A percentile compares a stretch with the other conserved stretches of the same genome.
Evolutionary conservation across 2,329 filamentous ascomycete species (phyloP).

Genomic region (Diaporthe velutina): DNA sequence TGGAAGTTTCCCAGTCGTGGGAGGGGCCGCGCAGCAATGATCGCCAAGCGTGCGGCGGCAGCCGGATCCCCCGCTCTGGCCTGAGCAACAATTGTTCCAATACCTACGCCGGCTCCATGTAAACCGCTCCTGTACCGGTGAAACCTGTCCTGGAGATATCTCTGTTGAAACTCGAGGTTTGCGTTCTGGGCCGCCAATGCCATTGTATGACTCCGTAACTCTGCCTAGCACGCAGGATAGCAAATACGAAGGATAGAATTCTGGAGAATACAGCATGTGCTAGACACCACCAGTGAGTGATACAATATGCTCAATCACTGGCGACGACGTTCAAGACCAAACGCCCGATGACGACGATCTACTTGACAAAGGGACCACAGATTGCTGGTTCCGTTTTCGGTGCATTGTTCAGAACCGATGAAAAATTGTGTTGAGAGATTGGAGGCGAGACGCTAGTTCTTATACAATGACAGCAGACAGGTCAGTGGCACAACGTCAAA

Average conservation of each 20-base stretch:
- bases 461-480: too few species aligned
- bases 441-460: too few species aligned
- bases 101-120: fast-evolving
- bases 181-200: neutral
- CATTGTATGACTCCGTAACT: neutral
- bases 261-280: fast-evolving
- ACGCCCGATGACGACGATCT: neutral
- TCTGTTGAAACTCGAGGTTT: neutral
- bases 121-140: neutral
- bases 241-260: neutral
- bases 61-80: neutral
- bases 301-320: too few species aligned
- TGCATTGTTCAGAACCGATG: neutral
- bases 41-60: neutral
- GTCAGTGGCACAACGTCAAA: too few species aligned
- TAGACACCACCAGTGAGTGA: too few species aligned
- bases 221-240: too few species aligned
- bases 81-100: fast-evolving
- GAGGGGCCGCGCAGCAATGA: neutral
- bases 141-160: neutral
- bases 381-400: neutral
- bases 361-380: neutral
- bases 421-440: too few species aligned
- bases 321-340: too few species aligned
- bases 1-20: neutral